phyloP scores from a whole-genome alignment of 768 basidiomycete species.

The Boletus coccyginus region DNA sequence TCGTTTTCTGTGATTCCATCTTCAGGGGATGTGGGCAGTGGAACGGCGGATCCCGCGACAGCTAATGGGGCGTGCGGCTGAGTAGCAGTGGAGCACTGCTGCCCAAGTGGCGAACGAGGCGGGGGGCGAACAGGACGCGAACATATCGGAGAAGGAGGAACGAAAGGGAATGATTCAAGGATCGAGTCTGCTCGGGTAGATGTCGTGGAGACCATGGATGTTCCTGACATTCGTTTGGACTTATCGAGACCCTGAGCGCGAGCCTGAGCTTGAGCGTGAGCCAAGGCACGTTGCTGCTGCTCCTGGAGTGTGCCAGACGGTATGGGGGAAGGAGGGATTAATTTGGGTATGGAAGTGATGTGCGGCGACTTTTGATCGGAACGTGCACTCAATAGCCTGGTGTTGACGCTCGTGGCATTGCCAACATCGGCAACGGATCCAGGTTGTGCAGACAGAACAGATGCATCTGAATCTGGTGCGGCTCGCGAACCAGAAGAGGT shows the following conservation, averaged over 20 bases:
- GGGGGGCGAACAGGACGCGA: conserved; percentile 73
- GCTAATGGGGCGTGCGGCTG: conserved; percentile 7
- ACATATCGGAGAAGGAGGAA: conserved; percentile 88
- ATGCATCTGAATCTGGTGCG: conserved; percentile 37
- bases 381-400: conserved; percentile 43
- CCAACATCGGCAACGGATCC: conserved; percentile 58
- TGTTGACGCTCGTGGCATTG: conserved; percentile 66
- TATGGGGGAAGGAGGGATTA: conserved; percentile 47
- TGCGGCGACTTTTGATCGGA: conserved; percentile 45
- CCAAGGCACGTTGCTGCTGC: conserved; percentile 64
- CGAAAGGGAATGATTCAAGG: conserved; percentile 84
- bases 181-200: conserved; percentile 81
- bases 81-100: conserved; percentile 46
- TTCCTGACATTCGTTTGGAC: conserved; percentile 54
- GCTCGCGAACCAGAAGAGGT: conserved; percentile 24
- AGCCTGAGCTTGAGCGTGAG: conserved; percentile 58
- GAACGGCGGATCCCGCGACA: background rate
- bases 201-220: conserved; percentile 63
- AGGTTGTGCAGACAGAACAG: conserved; percentile 49
- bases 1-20: conserved; percentile 24
- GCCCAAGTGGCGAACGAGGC: conserved; percentile 67
- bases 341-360: conserved; percentile 60
- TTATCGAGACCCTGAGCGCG: conserved; percentile 51
- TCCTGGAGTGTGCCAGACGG: conserved; percentile 47
- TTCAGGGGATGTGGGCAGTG: background rate